Evolutionary conservation across 2,329 filamentous ascomycete species (phyloP).

Genomic region (Sporothrix inflata): DNA sequence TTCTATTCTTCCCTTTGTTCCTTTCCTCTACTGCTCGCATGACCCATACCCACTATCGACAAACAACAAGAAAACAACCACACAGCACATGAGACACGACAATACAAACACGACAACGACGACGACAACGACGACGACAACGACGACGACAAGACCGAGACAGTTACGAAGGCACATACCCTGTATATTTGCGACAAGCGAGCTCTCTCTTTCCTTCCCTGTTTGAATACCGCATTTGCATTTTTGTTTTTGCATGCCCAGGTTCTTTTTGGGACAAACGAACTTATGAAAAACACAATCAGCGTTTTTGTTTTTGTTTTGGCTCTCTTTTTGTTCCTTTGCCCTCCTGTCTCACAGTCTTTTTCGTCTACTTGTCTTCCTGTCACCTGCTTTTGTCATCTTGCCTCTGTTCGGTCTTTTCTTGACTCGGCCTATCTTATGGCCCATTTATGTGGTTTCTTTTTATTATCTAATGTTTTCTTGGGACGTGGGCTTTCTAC

Average conservation of each 20-base stretch:
- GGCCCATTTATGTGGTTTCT: background rate
- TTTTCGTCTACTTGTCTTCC: background rate
- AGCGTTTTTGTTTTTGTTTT: background rate
- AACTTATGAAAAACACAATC: conserved; percentile 9
- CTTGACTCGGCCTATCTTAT: background rate
- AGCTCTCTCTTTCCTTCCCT: background rate
- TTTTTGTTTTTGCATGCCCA: background rate
- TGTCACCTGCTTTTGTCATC: background rate
- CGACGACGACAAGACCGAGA: background rate
- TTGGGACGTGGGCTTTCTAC: background rate
- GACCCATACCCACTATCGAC: background rate
- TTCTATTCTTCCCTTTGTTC: no score
- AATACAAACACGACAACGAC: background rate
- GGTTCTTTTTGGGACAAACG: background rate
- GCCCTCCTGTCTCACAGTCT: background rate
- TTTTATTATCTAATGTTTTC: background rate
- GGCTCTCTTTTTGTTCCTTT: background rate
- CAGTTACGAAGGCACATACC: background rate
- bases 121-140: background rate
- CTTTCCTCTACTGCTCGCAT: background rate
- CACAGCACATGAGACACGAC: conserved; percentile 13
- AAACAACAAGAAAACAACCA: background rate
- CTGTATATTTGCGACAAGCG: background rate
- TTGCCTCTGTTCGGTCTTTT: background rate
- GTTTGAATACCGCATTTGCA: background rate